A percentile compares a stretch with the other conserved stretches of the same genome.
Conservation (phyloP, 805 yeast species). For the Candida broadrunensis region DNA sequence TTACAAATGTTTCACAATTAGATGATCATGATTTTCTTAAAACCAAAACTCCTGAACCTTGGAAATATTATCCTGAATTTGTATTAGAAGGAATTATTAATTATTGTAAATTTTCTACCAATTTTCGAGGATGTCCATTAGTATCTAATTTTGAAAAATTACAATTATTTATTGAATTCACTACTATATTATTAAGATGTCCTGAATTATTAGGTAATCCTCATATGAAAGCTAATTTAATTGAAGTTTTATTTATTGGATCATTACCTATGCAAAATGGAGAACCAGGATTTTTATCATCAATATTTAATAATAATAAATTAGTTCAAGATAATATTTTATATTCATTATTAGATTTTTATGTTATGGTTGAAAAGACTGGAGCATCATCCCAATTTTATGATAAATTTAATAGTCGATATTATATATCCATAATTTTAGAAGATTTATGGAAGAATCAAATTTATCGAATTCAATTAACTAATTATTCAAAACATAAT, state of each 20-base stretch:
- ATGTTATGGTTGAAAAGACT: conserved; percentile 93
- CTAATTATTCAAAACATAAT: conserved; percentile 60
- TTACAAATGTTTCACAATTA: conserved; percentile 60
- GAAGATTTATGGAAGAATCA: conserved; percentile 81
- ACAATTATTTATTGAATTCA: conserved; percentile 62
- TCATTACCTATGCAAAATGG: conserved; percentile 54
- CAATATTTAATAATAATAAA: conserved; percentile 60
- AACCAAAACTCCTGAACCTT: conserved; percentile 65
- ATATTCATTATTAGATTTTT: conserved; percentile 82
- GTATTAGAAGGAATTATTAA: conserved; percentile 78
- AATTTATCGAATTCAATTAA: conserved; percentile 65
- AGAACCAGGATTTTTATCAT: conserved; percentile 71
- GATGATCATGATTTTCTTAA: conserved; percentile 74
- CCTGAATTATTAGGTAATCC: conserved; percentile 89
- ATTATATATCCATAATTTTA: conserved; percentile 76
- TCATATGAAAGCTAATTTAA: conserved; percentile 81
- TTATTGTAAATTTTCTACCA: conserved; percentile 61
- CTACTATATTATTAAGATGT: conserved; percentile 73
- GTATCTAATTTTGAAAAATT: conserved; percentile 50
- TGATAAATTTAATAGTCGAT: conserved; percentile 91
- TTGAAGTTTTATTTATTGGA: conserved; percentile 79
- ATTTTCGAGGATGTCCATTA: conserved; percentile 56
- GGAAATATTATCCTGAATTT: conserved; percentile 83
- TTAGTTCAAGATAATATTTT: conserved; percentile 64
- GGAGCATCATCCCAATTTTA: conserved; percentile 94